phyloP scores from a whole-genome alignment of 2,329 filamentous ascomycete genomes.

The Aspergillus niger region DNA sequence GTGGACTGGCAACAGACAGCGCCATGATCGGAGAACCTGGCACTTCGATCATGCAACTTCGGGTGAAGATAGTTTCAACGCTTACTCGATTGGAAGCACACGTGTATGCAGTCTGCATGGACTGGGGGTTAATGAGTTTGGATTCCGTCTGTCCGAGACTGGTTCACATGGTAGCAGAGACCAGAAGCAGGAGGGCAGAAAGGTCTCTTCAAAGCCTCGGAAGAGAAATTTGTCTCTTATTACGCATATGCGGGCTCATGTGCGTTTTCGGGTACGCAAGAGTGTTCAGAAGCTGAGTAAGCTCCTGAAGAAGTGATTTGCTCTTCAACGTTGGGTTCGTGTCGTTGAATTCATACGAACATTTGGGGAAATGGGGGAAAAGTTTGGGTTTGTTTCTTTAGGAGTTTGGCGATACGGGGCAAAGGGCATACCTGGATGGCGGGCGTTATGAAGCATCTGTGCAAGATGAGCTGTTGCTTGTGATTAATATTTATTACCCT shows the following conservation, averaged over 20 bases:
- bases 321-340: neutral
- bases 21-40: neutral
- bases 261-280: constrained; percentile 19
- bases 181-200: neutral
- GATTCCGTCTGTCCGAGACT: neutral
- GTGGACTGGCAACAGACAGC: neutral
- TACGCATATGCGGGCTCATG: constrained; percentile 15
- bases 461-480: too few species aligned
- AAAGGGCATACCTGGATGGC: neutral
- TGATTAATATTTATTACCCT: neutral
- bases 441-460: neutral
- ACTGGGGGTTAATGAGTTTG: neutral
- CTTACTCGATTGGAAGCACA: neutral
- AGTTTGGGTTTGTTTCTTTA: neutral
- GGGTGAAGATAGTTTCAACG: neutral
- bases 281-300: constrained; percentile 23
- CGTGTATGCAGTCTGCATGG: constrained; percentile 8
- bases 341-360: neutral
- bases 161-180: neutral
- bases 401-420: neutral
- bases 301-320: constrained; percentile 20
- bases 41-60: neutral
- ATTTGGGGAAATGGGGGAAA: neutral
- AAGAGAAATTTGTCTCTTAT: constrained; percentile 20
- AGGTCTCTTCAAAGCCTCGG: neutral